Conservation (phyloP, 2,329 filamentous ascomycete species). For the Plenodomus biglobosus region DNA sequence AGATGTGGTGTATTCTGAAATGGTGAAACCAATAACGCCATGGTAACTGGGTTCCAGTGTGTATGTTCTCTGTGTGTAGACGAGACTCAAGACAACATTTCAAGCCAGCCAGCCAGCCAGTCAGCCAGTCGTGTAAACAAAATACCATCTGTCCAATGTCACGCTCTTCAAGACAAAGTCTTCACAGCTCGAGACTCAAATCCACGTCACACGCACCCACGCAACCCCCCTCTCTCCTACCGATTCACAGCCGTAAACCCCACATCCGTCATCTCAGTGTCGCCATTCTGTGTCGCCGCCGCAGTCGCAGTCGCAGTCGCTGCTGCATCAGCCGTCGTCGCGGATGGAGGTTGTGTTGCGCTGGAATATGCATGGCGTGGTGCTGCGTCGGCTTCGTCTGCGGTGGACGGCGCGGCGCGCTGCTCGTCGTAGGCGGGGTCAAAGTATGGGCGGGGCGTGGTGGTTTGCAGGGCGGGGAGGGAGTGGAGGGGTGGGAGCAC, state of each 20-base stretch:
- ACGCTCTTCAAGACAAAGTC: too few species aligned
- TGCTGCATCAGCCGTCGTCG: too few species aligned
- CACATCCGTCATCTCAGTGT: slow-evolving; percentile 46
- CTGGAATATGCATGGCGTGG: slow-evolving; percentile 34
- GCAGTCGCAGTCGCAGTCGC: slow-evolving; percentile 7
- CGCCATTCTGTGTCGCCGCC: slow-evolving; percentile 39
- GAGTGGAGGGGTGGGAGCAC: slow-evolving; percentile 28
- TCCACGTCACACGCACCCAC: not conserved
- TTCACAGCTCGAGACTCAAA: not conserved
- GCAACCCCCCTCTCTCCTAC: slow-evolving; percentile 14
- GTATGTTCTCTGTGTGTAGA: too few species aligned
- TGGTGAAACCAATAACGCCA: too few species aligned
- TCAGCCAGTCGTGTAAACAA: too few species aligned
- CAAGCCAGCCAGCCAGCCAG: too few species aligned
- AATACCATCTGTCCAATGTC: too few species aligned
- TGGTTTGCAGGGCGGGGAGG: slow-evolving; percentile 30
- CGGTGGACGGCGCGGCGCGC: slow-evolving; percentile 20
- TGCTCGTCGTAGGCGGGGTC: slow-evolving; percentile 39
- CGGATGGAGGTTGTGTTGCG: too few species aligned
- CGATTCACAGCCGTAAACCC: slow-evolving; percentile 45
- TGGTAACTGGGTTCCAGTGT: too few species aligned
- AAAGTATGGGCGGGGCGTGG: slow-evolving; percentile 29
- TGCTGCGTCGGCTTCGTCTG: slow-evolving; percentile 26
- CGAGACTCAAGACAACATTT: too few species aligned
- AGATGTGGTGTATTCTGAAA: too few species aligned